Base-by-base conservation (phyloP, 164 flowering plant genomes). In the Amborella trichopoda region DNA sequence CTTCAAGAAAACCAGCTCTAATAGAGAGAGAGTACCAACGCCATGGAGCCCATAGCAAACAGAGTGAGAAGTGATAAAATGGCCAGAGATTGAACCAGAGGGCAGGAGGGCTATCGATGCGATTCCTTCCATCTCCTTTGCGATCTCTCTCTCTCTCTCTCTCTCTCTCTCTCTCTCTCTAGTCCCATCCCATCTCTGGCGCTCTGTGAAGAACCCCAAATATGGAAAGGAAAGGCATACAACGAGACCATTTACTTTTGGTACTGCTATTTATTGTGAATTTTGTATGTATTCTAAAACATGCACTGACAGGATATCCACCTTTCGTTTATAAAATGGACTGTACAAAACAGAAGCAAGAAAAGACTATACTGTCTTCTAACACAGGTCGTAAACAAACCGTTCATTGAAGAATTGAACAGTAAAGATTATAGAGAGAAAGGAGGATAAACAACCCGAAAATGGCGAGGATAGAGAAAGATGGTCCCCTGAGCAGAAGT, bases 31-130 rank as follows among this genome's bases (percentile, higher is more conserved):
- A 16, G 21, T 69, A 86, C 97, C 94, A 67, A 75, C 71, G 70
- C 95, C 99, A 44, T 78, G 88, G 47, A 91, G 93, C 47, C 90
- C 96, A 53, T 71, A 91, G 66, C 99, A 91, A 34, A 75, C 62
- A 39, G 96, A 80, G 16, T 72, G 37, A n/a, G 88, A 91, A 48
- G 81, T 81, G 54, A 87, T 70, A 73, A 87, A 83, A 64, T 91
- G 96, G 37, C 95, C 98, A 1, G 99, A 87, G 44, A 91, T 69
- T 42, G 94, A 84, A 17, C 99, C 99, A 60, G 60, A 51, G 1
- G 95, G 82, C 40, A 91, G 63, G 52, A 91, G 59, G 28, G 94
- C 99, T 59, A 91, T 74, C 30, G 96, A 91, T 26, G 93, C 95
- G 10, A 91, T 66, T 40, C 99, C 99, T 68, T 91, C 88, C 90